A percentile compares a stretch with the other conserved stretches of the same genome.
These are phyloP conservation scores for Rubroboletus pulcherrimus DNA, from an alignment of 768 basidiomycete species.

Conservation along the genomic window DNA sequence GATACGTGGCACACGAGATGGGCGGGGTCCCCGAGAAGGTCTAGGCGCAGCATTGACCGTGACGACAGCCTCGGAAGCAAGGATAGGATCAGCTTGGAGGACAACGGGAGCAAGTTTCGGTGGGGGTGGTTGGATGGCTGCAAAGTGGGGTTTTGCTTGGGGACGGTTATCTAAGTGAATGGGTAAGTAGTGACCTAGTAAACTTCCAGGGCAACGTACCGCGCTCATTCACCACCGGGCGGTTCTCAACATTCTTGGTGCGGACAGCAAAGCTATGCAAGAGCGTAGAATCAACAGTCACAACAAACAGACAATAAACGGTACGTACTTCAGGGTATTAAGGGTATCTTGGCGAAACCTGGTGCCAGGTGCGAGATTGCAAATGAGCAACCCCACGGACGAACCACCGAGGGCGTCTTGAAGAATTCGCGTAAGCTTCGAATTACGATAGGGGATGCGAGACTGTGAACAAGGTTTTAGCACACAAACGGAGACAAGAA, in stretches of 20 bases:
- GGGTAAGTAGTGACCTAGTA: background rate
- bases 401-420: constrained; percentile 88
- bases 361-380: constrained; percentile 79
- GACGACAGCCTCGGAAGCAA: constrained; percentile 8
- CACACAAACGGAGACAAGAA: background rate
- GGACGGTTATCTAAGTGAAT: constrained; percentile 51
- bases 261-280: constrained; percentile 67
- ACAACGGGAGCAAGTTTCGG: constrained; percentile 43
- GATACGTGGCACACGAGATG: constrained; percentile 31
- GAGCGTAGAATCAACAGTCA: background rate
- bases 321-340: constrained; percentile 80
- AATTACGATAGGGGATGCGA: constrained; percentile 86
- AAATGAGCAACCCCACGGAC: constrained; percentile 76
- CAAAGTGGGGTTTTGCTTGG: constrained; percentile 58
- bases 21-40: constrained; percentile 27
- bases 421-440: constrained; percentile 82
- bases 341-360: constrained; percentile 85
- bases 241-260: constrained; percentile 85
- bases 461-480: constrained; percentile 38
- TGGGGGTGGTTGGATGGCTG: constrained; percentile 52
- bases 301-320: background rate
- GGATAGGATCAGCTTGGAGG: constrained; percentile 40
- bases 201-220: constrained; percentile 39
- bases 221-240: constrained; percentile 71
- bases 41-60: constrained; percentile 11